Conservation (phyloP, 352 stramenopile species). For the Globisporangium heterothallicum region DNA sequence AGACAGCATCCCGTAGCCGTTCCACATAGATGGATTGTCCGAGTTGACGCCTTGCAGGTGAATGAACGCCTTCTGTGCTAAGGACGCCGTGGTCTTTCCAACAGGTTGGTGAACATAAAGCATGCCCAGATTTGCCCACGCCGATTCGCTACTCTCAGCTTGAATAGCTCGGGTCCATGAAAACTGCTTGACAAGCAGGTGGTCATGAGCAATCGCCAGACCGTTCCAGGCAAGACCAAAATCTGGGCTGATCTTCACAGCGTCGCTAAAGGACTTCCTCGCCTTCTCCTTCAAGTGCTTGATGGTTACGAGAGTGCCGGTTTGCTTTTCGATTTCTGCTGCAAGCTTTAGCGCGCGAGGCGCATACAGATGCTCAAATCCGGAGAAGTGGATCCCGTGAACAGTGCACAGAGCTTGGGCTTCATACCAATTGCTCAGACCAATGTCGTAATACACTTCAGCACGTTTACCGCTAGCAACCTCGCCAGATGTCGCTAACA, state of each 20-base stretch:
- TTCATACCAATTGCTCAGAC: conserved; percentile 77
- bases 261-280: conserved; percentile 34
- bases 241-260: conserved; percentile 37
- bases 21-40: conserved; percentile 84
- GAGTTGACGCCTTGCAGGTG: conserved; percentile 78
- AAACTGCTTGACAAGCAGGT: conserved; percentile 74
- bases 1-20: conserved; percentile 77
- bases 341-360: background rate
- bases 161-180: conserved; percentile 68
- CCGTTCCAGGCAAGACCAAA: conserved; percentile 75
- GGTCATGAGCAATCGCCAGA: conserved; percentile 54
- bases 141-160: conserved; percentile 35
- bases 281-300: conserved; percentile 29
- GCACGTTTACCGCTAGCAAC: conserved; percentile 13
- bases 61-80: conserved; percentile 77
- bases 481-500: conserved; percentile 9
- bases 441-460: conserved; percentile 63
- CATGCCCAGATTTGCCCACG: conserved; percentile 84
- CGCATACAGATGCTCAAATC: conserved; percentile 26
- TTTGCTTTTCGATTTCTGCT: background rate
- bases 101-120: conserved; percentile 59
- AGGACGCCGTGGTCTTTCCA: conserved; percentile 18
- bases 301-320: conserved; percentile 6
- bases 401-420: conserved; percentile 40
- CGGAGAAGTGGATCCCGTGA: conserved; percentile 24